phyloP scores from a whole-genome alignment of 2,329 filamentous ascomycete genomes.

The Graphilbum fragrans region DNA sequence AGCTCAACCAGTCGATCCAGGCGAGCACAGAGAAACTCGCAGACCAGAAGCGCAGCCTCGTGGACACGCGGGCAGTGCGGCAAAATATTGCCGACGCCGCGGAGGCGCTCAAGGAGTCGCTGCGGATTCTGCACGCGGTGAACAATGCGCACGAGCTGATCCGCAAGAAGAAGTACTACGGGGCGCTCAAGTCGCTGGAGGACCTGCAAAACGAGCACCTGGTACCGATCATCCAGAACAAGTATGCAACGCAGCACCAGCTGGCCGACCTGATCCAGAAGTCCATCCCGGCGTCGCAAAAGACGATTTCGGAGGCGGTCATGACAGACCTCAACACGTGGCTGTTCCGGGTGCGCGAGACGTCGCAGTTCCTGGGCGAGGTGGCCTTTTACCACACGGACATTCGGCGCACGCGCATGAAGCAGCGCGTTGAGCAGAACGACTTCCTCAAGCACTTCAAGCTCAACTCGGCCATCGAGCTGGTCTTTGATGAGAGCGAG shows the following conservation, averaged over 20 bases:
- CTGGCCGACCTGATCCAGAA: conserved; percentile 93
- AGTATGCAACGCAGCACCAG: conserved; percentile 88
- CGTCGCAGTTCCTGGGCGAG: conserved; percentile 89
- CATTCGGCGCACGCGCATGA: conserved; percentile 68
- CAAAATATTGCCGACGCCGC: conserved; percentile 94
- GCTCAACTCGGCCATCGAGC: conserved; percentile 87
- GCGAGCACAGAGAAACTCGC: conserved; percentile 88
- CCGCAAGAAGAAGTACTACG: conserved; percentile 89
- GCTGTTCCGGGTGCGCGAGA: conserved; percentile 90
- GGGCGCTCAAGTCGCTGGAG: conserved; percentile 82
- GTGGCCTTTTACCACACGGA: conserved; percentile 96
- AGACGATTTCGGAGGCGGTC: conserved; percentile 87
- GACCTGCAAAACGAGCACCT: conserved; percentile 95
- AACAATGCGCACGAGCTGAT: conserved; percentile 92
- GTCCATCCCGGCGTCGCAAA: conserved; percentile 85
- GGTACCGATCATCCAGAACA: conserved; percentile 56
- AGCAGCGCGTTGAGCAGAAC: conserved; percentile 67
- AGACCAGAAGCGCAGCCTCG: conserved; percentile 85
- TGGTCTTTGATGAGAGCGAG: conserved; percentile 88
- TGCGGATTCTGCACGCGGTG: conserved; percentile 83
- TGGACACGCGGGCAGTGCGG: conserved; percentile 81
- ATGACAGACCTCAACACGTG: conserved; percentile 96
- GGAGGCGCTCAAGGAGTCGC: conserved; percentile 75
- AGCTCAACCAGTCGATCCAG: conserved; percentile 90
- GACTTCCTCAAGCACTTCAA: conserved; percentile 72